phyloP scores from a whole-genome alignment of 345 rosid genomes.

The Alliaria petiolata region DNA sequence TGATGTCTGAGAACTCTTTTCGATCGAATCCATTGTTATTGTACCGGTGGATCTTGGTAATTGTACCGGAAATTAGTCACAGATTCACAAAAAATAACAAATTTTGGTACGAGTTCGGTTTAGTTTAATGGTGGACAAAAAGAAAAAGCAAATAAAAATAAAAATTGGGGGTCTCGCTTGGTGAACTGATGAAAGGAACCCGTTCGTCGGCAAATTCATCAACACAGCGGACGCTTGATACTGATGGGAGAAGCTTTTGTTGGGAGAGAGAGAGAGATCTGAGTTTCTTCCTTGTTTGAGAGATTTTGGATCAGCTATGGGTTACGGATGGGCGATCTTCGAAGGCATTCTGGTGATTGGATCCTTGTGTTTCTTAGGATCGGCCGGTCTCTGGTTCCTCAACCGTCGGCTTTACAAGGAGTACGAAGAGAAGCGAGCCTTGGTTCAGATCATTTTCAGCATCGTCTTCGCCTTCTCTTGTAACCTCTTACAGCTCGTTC shows the following conservation, averaged over 20 bases:
- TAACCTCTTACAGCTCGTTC: slow-evolving; percentile 96
- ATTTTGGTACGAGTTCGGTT: slow-evolving; percentile 5
- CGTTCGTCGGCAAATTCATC: neutral
- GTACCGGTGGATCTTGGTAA: neutral
- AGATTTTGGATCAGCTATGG: slow-evolving; percentile 49
- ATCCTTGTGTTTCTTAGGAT: slow-evolving; percentile 69
- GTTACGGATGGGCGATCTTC: slow-evolving; percentile 70
- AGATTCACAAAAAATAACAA: neutral
- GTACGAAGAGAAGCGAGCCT: slow-evolving; percentile 90
- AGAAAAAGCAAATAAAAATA: neutral
- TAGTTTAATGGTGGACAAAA: neutral
- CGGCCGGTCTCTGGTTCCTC: slow-evolving; percentile 93
- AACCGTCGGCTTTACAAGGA: slow-evolving; percentile 88
- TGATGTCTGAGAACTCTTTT: neutral
- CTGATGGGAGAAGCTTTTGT: neutral
- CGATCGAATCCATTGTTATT: neutral
- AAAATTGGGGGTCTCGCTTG: neutral
- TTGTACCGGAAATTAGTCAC: no score
- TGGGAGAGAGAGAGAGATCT: neutral
- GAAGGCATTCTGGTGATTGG: slow-evolving; percentile 71
- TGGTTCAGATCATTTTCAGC: slow-evolving; percentile 97
- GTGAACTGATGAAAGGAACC: slow-evolving; percentile 10
- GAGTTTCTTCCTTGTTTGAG: neutral
- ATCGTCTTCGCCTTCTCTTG: slow-evolving; percentile 97
- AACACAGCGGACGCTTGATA: neutral